Evolutionary conservation across 2,329 filamentous ascomycete species (phyloP).

Genomic region (Nemania sp.): DNA sequence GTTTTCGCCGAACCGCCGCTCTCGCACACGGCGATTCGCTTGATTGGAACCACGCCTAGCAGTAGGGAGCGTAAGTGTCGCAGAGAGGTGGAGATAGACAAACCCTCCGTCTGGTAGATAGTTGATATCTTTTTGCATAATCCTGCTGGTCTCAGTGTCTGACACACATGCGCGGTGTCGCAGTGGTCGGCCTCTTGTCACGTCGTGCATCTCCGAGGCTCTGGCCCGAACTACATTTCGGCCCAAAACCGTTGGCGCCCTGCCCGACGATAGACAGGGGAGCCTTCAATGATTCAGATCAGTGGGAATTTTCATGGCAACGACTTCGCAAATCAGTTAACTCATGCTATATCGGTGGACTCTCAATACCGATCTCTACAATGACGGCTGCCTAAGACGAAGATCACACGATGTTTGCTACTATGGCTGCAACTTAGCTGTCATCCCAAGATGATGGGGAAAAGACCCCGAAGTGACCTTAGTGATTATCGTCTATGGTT

Average conservation of each 20-base stretch:
- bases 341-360: neutral
- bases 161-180: neutral
- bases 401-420: neutral
- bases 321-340: neutral
- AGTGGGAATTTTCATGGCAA: neutral
- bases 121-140: no score
- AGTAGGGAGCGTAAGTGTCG: neutral
- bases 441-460: no score
- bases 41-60: no score
- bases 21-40: no score
- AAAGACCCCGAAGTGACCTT: neutral
- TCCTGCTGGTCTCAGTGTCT: neutral
- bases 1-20: no score
- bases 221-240: neutral
- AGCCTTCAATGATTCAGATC: no score
- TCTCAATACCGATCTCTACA: neutral
- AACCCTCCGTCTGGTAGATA: no score
- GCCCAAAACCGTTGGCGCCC: no score
- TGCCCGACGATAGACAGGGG: no score
- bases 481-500: neutral
- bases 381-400: neutral
- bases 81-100: neutral
- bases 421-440: neutral
- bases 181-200: neutral
- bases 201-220: neutral